Evolutionary conservation across 805 yeast genomes (phyloP), one percentile per base, ranked within the genome.

Genomic region (Pichia gijzeniarum): DNA sequence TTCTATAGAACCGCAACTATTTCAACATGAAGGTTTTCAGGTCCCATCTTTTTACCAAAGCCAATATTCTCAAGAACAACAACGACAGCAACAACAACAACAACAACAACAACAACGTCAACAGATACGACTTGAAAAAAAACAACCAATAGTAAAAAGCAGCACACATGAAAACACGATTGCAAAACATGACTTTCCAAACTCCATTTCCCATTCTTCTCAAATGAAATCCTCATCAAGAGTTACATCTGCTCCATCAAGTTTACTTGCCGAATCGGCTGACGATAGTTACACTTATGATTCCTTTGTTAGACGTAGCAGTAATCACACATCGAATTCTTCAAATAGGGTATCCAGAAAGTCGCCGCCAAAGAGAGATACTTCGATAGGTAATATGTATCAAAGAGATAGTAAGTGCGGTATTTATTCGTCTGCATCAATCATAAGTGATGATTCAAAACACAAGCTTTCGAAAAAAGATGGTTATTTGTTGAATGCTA

Each of bases 381-480:
- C 18, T 8, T 27, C 12, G 9, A 21, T 18, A 3, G 43, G 19
- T 12, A 27, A 19, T 35, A 17, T 16, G 22, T 16, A 38, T 20
- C 39, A 34, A 37, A 7, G 27, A 8, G 20, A 19, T 47, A 50
- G 14, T 14, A 30, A 30, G 13, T 5, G 14, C 13, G 13, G 33
- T 34, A 56, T 56, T 22, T 57, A 57, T 31, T 47, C 57, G 5
- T 53, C 55, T 5, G 46, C 56, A 10, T 50, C 55, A 10, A 41
- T 56, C 10, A 35, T 18, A 19, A 25, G 19, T 27, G 35, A 35
- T 13, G 41, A 41, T 7, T 25, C 44, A 2, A 38, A 33, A 33
- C 21, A 35, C 19, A 34, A 27, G 7, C 3, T 17, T 2, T 16
- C 12, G 4, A n/a, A 14, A 16, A 25, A 31, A 6, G 25, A 45